A percentile compares a stretch with the other conserved stretches of the same genome.
These are phyloP conservation scores for Tolypocladium pustulatum DNA, from an alignment of 2,329 filamentous ascomycete species.

Conservation along the genomic window DNA sequence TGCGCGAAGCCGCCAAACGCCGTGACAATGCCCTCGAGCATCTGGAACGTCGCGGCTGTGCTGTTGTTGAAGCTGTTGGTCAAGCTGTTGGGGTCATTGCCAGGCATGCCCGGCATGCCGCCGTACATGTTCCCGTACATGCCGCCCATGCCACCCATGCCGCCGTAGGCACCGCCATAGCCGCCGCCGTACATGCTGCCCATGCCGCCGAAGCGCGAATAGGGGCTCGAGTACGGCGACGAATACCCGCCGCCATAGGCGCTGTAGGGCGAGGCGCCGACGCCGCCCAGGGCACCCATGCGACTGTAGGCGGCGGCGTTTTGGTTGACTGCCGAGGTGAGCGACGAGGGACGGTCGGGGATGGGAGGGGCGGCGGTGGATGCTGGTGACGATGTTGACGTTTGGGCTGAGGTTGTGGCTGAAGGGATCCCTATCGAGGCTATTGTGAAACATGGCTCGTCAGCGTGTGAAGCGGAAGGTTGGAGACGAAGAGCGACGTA, in stretches of 20 bases:
- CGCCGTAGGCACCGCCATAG: constrained; percentile 18
- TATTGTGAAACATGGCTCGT: constrained; percentile 12
- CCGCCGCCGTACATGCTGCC: constrained; percentile 21
- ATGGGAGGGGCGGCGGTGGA: constrained; percentile 52
- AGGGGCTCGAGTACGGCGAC: constrained; percentile 28
- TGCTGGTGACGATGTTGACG: constrained; percentile 28
- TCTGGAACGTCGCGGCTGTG: constrained; percentile 94
- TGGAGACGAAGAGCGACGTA: constrained; percentile 23
- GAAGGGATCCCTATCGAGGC: constrained; percentile 18
- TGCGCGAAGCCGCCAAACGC: constrained; percentile 97
- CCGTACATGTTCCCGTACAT: constrained; percentile 32
- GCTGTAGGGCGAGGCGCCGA: constrained; percentile 34
- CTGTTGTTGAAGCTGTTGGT: constrained; percentile 93
- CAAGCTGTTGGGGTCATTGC: constrained; percentile 81
- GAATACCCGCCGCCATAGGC: constrained; percentile 28
- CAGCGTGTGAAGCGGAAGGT: constrained; percentile 9
- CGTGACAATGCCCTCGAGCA: constrained; percentile 93
- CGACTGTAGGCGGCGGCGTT: constrained; percentile 76
- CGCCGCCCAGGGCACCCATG: constrained; percentile 18
- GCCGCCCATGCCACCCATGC: constrained; percentile 30
- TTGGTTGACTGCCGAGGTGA: constrained; percentile 72
- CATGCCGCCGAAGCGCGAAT: constrained; percentile 36
- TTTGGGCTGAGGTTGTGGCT: constrained; percentile 24
- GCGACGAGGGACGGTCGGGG: constrained; percentile 69
- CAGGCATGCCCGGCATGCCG: constrained; percentile 36